Evolutionary conservation across 179 eudicot species (phyloP).

Genomic region (Beta lomatogona): DNA sequence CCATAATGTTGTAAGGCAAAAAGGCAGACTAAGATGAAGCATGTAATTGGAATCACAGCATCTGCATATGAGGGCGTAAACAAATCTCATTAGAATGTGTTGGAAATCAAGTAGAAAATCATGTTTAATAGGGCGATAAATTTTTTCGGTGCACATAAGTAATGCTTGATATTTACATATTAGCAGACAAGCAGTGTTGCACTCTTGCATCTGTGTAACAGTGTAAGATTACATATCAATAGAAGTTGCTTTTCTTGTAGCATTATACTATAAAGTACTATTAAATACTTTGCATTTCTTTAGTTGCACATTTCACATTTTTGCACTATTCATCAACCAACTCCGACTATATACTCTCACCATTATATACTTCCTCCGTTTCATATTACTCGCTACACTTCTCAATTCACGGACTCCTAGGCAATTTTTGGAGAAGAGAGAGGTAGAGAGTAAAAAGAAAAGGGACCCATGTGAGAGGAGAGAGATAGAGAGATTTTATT

Average conservation of each 20-base stretch:
- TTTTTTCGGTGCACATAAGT: not conserved
- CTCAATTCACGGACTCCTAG: too few species aligned
- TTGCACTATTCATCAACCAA: too few species aligned
- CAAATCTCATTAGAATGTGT: not conserved
- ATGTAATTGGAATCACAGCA: conserved; percentile 89
- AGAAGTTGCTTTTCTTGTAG: not conserved
- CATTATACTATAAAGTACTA: not conserved
- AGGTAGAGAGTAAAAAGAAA: too few species aligned
- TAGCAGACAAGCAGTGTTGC: not conserved
- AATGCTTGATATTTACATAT: not conserved
- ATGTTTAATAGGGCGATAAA: not conserved
- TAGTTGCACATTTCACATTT: too few species aligned
- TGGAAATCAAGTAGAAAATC: conserved; percentile 6
- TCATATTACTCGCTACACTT: too few species aligned
- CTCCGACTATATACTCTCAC: too few species aligned
- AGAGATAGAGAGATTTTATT: too few species aligned
- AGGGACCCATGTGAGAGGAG: too few species aligned
- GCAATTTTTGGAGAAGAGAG: too few species aligned
- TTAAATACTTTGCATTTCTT: too few species aligned
- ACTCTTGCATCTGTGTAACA: too few species aligned
- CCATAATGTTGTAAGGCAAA: conserved; percentile 92
- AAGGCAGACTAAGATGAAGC: conserved; percentile 76
- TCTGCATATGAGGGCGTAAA: conserved; percentile 46
- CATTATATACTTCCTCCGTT: too few species aligned
- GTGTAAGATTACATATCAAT: not conserved